These are phyloP conservation scores for Porphyrellus cyaneotinctus DNA, from an alignment of 768 basidiomycete species.

Conservation along the genomic window DNA sequence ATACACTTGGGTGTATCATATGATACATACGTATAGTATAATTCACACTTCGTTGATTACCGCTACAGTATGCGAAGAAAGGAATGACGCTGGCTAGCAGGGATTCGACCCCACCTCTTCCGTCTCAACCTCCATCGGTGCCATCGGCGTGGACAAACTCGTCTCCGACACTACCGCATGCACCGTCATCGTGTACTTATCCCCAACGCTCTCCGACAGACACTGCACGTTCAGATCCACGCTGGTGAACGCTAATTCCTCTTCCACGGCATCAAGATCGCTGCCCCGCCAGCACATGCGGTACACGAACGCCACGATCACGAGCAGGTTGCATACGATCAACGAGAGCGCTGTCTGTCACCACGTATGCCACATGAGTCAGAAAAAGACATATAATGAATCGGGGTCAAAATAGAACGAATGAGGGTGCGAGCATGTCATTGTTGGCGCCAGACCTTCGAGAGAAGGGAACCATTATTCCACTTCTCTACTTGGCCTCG, in stretches of 20 bases:
- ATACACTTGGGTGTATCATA: neutral
- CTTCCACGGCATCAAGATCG: conserved; percentile 2
- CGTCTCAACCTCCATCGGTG: neutral
- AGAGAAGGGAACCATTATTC: too few relatives aligned
- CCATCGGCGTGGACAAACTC: neutral
- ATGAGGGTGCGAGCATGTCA: neutral
- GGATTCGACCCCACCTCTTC: neutral
- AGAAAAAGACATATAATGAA: neutral
- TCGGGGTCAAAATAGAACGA: neutral
- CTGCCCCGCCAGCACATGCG: conserved; percentile 9
- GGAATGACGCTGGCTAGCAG: neutral
- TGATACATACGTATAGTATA: neutral
- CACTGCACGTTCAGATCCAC: conserved; percentile 10
- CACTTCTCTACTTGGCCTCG: too few relatives aligned
- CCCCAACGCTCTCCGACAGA: neutral
- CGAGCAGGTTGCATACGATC: conserved; percentile 26
- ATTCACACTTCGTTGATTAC: too few relatives aligned
- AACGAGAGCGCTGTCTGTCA: conserved; percentile 21
- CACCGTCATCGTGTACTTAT: neutral
- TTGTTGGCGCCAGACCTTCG: too few relatives aligned
- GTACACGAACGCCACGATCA: conserved; percentile 22
- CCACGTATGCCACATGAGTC: neutral
- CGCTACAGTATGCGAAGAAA: neutral
- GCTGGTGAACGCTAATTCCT: conserved; percentile 9
- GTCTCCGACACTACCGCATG: neutral